phyloP scores from a whole-genome alignment of 441 rosid genomes.

The Pelargonium australe region DNA sequence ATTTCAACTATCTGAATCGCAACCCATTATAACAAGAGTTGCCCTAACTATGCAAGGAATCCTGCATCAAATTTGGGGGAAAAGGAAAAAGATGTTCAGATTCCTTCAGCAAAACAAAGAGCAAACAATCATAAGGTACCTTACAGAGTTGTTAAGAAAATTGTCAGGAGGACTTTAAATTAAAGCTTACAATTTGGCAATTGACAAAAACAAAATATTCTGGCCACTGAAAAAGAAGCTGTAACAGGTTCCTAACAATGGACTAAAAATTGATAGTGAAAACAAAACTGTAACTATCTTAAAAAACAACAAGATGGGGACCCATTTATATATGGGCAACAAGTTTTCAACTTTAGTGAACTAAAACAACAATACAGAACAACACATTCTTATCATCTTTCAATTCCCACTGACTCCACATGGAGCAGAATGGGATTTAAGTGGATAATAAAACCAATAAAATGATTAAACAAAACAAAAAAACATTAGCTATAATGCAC shows the following conservation, averaged over 20 bases:
- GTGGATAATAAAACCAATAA: constrained; percentile 10
- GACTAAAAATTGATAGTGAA: neutral
- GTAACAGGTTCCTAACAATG: neutral
- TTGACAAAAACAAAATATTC: neutral
- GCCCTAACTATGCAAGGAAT: neutral
- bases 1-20: neutral
- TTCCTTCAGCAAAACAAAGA: neutral
- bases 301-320: neutral
- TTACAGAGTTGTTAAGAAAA: neutral
- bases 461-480: neutral
- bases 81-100: neutral
- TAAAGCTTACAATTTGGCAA: neutral
- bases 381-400: neutral
- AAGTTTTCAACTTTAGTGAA: neutral
- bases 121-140: neutral
- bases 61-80: neutral
- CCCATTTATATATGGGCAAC: neutral
- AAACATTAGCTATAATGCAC: neutral
- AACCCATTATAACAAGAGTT: neutral
- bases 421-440: neutral
- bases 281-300: constrained; percentile 5
- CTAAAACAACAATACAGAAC: neutral
- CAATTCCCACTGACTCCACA: neutral
- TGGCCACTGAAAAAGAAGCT: neutral
- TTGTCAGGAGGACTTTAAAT: neutral